phyloP scores from a whole-genome alignment of 495 filamentous ascomycete genomes.

The Chaetomium cochliodes region DNA sequence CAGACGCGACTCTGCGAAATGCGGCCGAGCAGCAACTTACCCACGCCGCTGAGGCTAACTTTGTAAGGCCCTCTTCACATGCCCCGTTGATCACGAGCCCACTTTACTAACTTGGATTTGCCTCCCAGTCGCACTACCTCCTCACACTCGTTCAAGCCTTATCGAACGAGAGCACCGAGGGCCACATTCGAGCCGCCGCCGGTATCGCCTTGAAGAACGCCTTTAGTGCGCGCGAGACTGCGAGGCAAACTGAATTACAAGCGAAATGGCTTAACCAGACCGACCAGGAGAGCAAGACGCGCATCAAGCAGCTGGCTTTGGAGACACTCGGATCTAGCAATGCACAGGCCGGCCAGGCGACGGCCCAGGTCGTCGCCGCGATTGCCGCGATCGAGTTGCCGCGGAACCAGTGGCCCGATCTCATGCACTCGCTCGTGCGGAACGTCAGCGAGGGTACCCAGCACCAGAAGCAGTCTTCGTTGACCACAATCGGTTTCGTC shows the following conservation, averaged over 20 bases:
- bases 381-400: slow-evolving; percentile 95
- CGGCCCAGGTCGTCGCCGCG: slow-evolving; percentile 86
- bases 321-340: slow-evolving; percentile 77
- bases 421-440: slow-evolving; percentile 82
- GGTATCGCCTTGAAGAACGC: slow-evolving; percentile 97
- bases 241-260: slow-evolving; percentile 82
- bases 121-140: slow-evolving; percentile 76
- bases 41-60: slow-evolving; percentile 88
- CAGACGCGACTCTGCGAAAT: slow-evolving; percentile 85
- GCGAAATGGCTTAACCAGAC: slow-evolving; percentile 84
- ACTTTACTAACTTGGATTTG: slow-evolving; percentile 22
- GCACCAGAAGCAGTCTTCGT: slow-evolving; percentile 86
- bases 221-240: slow-evolving; percentile 85
- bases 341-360: slow-evolving; percentile 76
- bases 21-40: slow-evolving; percentile 90
- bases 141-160: slow-evolving; percentile 86
- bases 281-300: slow-evolving; percentile 70
- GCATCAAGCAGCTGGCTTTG: slow-evolving; percentile 84
- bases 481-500: slow-evolving; percentile 94
- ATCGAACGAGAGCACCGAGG: slow-evolving; percentile 80
- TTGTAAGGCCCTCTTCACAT: slow-evolving; percentile 60
- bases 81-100: slow-evolving; percentile 14
- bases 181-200: slow-evolving; percentile 84
- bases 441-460: slow-evolving; percentile 85
- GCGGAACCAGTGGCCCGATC: slow-evolving; percentile 89